Conservation (phyloP, 345 rosid genomes). For the Noccaea bulbosa region DNA sequence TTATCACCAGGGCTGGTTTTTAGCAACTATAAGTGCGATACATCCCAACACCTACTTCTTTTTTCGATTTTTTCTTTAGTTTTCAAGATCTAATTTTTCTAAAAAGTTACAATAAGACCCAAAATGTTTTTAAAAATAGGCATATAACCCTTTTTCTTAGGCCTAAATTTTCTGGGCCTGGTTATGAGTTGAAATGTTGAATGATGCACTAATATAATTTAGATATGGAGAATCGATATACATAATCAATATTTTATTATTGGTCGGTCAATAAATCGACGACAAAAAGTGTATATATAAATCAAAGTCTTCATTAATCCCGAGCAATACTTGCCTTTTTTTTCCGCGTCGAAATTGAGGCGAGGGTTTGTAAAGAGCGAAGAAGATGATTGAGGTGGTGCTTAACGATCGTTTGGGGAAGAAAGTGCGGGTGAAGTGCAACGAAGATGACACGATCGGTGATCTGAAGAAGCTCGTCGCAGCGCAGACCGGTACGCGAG, state of each 20-base stretch:
- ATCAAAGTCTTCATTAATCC: background rate
- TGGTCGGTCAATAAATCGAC: background rate
- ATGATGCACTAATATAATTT: no score
- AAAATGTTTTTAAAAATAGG: no score
- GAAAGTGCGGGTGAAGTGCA: slow-evolving; percentile 82
- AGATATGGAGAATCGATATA: no score
- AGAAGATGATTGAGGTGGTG: slow-evolving; percentile 75
- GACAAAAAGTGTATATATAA: background rate
- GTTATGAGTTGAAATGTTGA: no score
- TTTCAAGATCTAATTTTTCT: no score
- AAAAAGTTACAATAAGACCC: no score
- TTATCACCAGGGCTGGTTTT: no score
- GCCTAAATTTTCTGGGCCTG: no score
- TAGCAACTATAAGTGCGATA: no score
- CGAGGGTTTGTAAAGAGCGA: slow-evolving; percentile 27
- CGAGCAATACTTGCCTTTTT: background rate
- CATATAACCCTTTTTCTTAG: no score
- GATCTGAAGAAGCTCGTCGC: slow-evolving; percentile 86
- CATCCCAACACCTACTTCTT: no score
- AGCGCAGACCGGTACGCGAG: slow-evolving; percentile 63
- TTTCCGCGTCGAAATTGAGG: background rate
- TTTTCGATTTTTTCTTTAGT: no score
- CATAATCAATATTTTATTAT: background rate
- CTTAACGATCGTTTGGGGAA: slow-evolving; percentile 75
- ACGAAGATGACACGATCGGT: slow-evolving; percentile 81